Conservation (phyloP, 106 monocot genomes). For the Acorus gramineus region DNA sequence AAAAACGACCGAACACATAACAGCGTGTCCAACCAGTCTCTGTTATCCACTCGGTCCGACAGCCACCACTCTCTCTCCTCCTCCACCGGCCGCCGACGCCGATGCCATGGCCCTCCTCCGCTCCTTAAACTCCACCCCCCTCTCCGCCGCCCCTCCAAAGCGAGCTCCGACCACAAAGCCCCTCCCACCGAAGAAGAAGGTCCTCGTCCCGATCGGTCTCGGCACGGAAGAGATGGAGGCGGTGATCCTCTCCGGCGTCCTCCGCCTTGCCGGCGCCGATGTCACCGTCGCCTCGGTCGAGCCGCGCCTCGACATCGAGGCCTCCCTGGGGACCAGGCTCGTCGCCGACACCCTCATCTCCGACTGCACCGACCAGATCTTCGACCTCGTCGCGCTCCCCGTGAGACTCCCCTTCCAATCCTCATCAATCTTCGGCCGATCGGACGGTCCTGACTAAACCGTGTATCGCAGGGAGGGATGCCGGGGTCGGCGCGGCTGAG, state of each 20-base stretch:
- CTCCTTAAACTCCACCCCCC: too few species aligned
- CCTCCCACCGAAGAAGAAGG: slow-evolving; percentile 40
- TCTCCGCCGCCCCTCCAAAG: not conserved
- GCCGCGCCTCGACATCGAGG: slow-evolving; percentile 37
- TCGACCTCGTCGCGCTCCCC: slow-evolving; percentile 82
- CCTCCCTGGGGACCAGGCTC: slow-evolving; percentile 55
- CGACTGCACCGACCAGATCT: slow-evolving; percentile 48
- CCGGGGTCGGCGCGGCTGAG: slow-evolving; percentile 78
- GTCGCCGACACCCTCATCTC: slow-evolving; percentile 57
- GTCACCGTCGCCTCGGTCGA: slow-evolving; percentile 81
- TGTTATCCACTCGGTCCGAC: too few species aligned
- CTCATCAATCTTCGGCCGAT: too few species aligned
- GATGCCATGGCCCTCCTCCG: too few species aligned
- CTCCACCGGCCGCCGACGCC: too few species aligned
- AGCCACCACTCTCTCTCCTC: too few species aligned
- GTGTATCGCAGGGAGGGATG: slow-evolving; percentile 69
- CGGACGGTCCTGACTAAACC: too few species aligned
- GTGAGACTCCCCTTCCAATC: slow-evolving; percentile 15
- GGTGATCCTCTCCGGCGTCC: slow-evolving; percentile 62
- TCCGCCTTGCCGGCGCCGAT: slow-evolving; percentile 71
- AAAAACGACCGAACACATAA: too few species aligned
- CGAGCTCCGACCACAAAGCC: slow-evolving; percentile 10
- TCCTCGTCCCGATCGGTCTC: slow-evolving; percentile 60
- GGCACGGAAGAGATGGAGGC: slow-evolving; percentile 98
- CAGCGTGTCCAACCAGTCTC: too few species aligned